phyloP scores from a whole-genome alignment of 1,139 yeast genomes.

The Yamadazyma blattariae region DNA sequence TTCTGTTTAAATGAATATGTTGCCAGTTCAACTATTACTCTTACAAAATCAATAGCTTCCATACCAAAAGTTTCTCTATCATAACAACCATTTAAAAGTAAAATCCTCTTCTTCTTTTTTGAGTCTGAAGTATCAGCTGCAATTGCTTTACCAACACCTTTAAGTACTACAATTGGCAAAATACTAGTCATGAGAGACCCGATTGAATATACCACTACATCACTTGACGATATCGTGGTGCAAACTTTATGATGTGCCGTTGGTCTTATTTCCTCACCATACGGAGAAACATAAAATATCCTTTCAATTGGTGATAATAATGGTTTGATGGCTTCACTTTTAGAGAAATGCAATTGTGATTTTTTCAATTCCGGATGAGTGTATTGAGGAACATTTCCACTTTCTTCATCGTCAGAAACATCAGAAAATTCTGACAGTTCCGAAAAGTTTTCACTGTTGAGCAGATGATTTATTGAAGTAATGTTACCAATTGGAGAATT shows the following conservation, averaged over 20 bases:
- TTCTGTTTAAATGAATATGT: constrained; percentile 29
- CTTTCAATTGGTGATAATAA: constrained; percentile 73
- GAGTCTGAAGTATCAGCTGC: constrained; percentile 25
- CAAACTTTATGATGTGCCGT: constrained; percentile 65
- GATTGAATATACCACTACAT: constrained; percentile 69
- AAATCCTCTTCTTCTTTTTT: constrained; percentile 40
- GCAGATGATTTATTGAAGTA: constrained; percentile 11
- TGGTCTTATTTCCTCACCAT: constrained; percentile 86
- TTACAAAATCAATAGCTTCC: constrained; percentile 57
- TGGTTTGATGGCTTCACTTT: constrained; percentile 51
- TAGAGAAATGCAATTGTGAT: constrained; percentile 73
- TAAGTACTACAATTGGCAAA: constrained; percentile 69
- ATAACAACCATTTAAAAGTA: constrained; percentile 65
- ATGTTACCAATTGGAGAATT: constrained; percentile 12
- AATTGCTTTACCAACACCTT: constrained; percentile 67
- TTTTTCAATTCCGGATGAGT: constrained; percentile 75
- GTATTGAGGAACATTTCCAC: constrained; percentile 68
- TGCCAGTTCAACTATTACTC: constrained; percentile 51
- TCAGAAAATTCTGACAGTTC: constrained; percentile 19
- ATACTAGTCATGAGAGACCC: constrained; percentile 89
- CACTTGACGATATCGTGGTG: constrained; percentile 47
- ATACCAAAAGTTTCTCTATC: constrained; percentile 79
- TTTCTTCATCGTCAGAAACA: constrained; percentile 35
- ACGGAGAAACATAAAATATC: constrained; percentile 79
- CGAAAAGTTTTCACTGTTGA: constrained; percentile 8